phyloP scores from a whole-genome alignment of 2,329 filamentous ascomycete genomes.

The Alternaria rosae region DNA sequence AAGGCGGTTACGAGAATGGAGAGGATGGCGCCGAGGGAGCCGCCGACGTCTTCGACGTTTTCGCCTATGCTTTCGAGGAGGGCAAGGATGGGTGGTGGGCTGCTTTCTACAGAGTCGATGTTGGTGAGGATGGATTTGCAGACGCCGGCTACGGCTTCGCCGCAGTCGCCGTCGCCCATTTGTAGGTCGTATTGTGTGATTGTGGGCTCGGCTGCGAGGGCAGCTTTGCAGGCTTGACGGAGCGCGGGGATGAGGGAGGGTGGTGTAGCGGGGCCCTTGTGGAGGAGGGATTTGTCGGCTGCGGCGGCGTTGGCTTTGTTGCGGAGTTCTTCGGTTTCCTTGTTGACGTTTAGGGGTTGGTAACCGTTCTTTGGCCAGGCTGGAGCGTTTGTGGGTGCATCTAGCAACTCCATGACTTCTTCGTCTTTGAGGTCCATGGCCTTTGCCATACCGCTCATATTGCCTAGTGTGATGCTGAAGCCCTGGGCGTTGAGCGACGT shows the following conservation, averaged over 20 bases:
- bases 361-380: constrained; percentile 61
- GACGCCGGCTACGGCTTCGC: constrained; percentile 68
- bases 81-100: constrained; percentile 58
- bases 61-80: constrained; percentile 67
- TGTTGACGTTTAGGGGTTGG: constrained; percentile 32
- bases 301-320: constrained; percentile 42
- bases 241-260: constrained; percentile 50
- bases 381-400: constrained; percentile 60
- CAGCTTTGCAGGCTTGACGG: constrained; percentile 53
- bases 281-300: constrained; percentile 17
- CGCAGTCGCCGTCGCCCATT: constrained; percentile 90
- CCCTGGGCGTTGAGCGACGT: constrained; percentile 64
- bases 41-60: constrained; percentile 74
- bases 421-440: constrained; percentile 48
- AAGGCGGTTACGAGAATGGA: constrained; percentile 91
- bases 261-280: constrained; percentile 51
- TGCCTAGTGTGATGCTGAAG: constrained; percentile 64
- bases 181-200: constrained; percentile 77
- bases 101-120: constrained; percentile 63
- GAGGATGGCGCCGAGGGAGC: constrained; percentile 75
- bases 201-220: constrained; percentile 67
- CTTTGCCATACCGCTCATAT: constrained; percentile 57
- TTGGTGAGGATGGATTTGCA: constrained; percentile 65
- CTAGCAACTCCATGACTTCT: constrained; percentile 58
- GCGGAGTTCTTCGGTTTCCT: constrained; percentile 36